Conservation (phyloP, 2,329 filamentous ascomycete genomes). For the Ascochyta viciae-villosae region DNA sequence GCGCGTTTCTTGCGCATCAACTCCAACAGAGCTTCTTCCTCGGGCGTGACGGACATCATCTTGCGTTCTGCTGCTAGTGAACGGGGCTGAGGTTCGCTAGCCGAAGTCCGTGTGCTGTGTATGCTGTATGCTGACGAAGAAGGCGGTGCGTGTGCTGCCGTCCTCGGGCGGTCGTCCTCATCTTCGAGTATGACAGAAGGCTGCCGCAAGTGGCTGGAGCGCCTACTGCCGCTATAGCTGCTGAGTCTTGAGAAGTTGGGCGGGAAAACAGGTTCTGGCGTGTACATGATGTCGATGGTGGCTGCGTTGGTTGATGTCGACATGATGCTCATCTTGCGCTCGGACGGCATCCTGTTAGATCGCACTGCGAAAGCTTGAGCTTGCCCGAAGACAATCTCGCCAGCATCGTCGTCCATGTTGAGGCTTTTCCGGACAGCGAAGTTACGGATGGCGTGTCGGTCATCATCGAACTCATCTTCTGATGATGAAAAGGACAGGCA, state of each 20-base stretch:
- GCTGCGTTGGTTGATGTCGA: conserved; percentile 46
- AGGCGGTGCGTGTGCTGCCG: conserved; percentile 29
- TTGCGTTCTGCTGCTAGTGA: conserved; percentile 41
- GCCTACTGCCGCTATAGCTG: conserved; percentile 31
- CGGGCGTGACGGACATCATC: conserved; percentile 57
- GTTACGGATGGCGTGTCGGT: conserved; percentile 16
- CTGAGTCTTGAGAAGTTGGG: conserved; percentile 27
- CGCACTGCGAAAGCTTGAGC: conserved; percentile 48
- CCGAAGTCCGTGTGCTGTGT: conserved; percentile 41
- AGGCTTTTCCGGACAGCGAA: conserved; percentile 43
- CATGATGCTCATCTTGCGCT: conserved; percentile 42
- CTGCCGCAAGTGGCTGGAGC: conserved; percentile 44
- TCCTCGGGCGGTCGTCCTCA: conserved; percentile 38
- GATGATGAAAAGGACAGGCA: conserved; percentile 51
- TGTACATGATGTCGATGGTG: conserved; percentile 51
- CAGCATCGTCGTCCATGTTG: conserved; percentile 42
- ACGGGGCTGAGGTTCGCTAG: conserved; percentile 44
- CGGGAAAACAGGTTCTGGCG: conserved; percentile 38
- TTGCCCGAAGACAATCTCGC: conserved; percentile 46
- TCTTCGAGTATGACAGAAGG: conserved; percentile 50
- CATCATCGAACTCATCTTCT: conserved; percentile 44
- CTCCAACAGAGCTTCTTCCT: conserved; percentile 58
- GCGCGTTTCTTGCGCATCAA: conserved; percentile 59
- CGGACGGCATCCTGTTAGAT: conserved; percentile 35
- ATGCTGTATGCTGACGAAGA: conserved; percentile 38